A percentile compares a stretch with the other conserved stretches of the same genome.
Conservation (phyloP, 257 asterid species). For the Lantana camara region DNA sequence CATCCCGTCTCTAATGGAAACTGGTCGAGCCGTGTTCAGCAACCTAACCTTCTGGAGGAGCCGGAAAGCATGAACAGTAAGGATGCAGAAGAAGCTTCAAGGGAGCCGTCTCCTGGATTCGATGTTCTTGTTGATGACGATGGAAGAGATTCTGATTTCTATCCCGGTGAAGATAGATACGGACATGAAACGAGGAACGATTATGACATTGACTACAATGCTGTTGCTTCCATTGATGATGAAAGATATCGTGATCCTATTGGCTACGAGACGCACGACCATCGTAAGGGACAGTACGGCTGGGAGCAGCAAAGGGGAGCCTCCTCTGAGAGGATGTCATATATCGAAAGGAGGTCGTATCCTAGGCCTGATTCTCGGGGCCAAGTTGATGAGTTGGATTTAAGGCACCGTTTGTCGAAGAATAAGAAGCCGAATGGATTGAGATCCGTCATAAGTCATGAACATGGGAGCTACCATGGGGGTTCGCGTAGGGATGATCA, state of each 20-base stretch:
- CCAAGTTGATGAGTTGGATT: constrained; percentile 58
- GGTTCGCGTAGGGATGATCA: constrained; percentile 44
- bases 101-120: constrained; percentile 95
- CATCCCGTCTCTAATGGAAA: constrained; percentile 42
- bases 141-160: constrained; percentile 70
- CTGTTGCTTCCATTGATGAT: constrained; percentile 45
- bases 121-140: constrained; percentile 93
- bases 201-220: constrained; percentile 54
- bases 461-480: constrained; percentile 45
- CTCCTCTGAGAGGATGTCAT: constrained; percentile 55
- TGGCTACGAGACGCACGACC: constrained; percentile 53
- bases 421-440: constrained; percentile 67
- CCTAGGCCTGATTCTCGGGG: constrained; percentile 46
- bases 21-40: constrained; percentile 41
- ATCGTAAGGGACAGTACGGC: constrained; percentile 47
- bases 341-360: constrained; percentile 52
- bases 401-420: constrained; percentile 71
- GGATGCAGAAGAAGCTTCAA: constrained; percentile 68
- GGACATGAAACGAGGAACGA: constrained; percentile 54
- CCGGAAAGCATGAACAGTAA: constrained; percentile 45
- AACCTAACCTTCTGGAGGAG: constrained; percentile 41
- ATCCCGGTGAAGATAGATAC: constrained; percentile 67
- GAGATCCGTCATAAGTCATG: constrained; percentile 79
- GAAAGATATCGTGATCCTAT: constrained; percentile 53
- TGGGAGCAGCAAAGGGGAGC: constrained; percentile 61